Conservation (phyloP, 2,329 filamentous ascomycete species). For the Pyricularia sp. region DNA sequence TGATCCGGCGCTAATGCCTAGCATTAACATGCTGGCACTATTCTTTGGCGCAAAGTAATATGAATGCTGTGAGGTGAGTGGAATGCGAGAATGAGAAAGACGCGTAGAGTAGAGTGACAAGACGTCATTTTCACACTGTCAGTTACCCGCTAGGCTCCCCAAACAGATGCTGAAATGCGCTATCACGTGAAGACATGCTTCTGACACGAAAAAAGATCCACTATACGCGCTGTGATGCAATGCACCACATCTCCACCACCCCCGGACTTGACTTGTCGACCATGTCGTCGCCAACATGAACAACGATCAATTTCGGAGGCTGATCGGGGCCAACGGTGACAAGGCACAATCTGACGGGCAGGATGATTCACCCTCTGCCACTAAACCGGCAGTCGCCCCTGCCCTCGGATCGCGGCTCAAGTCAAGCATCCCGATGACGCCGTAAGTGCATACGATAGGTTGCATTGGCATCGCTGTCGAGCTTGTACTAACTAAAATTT, state of each 20-base stretch:
- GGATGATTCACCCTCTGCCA: constrained; percentile 12
- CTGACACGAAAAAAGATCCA: not conserved
- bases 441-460: constrained; percentile 42
- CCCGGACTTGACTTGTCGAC: not conserved
- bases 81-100: not conserved
- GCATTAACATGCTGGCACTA: not conserved
- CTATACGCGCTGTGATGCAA: not conserved
- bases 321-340: constrained; percentile 48
- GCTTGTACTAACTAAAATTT: not conserved
- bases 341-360: constrained; percentile 24
- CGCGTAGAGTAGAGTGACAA: not conserved
- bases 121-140: not conserved
- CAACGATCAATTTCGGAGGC: constrained; percentile 84
- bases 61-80: not conserved
- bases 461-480: not conserved
- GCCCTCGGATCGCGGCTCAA: constrained; percentile 68
- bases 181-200: not conserved
- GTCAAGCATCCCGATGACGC: constrained; percentile 87
- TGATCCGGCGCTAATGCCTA: not conserved
- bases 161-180: not conserved
- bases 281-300: constrained; percentile 54
- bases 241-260: not conserved
- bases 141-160: not conserved
- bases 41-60: not conserved
- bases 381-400: constrained; percentile 24